Base-by-base conservation (phyloP, 106 monocot genomes). In the Dioscorea alata region DNA sequence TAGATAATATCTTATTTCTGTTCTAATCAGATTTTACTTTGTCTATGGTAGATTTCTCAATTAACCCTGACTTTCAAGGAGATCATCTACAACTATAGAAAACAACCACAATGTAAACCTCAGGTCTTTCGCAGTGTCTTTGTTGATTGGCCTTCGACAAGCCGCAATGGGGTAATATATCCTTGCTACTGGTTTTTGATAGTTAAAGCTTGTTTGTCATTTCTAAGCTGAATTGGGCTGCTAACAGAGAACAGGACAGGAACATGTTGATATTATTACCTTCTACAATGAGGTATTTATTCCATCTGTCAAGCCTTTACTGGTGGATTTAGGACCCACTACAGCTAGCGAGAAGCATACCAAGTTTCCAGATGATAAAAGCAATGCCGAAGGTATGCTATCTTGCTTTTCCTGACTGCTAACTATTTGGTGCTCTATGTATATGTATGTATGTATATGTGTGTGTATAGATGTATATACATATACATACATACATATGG, bases 241-340 rank as follows among this genome's bases (percentile, higher is more conserved):
- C 8, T 50, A 74, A 57, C 88, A 96, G 96, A 96, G 82, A 84
- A 82, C 63, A 17, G 86, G 91, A 24, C 81, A 91, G 78, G 96
- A 91, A 8, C 83, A 96, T 77, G 86, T 89, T 34, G 96, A 96
- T 58, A 96, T 96, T 23, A 96, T 96, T 67, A 86, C 86, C 31
- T 96, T 96, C 61, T 96, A 96, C 81, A 96, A 96, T 80, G 86
- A 82, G 77, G 78, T 92, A 50, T 96, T 92, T 68, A 88, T 96
- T 69, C 96, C 96, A 64, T 78, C 81, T 21, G 81, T 96, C 67
- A 96, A 92, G 80, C 91, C 96, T 72, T 79, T 95, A 65, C 66
- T 95, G 66, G 88, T 88, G 64, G 91, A 95, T 58, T 34, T 95
- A 71, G 91, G 74, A 57, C 71, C 88, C 61, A 64, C 69, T 71